Percentiles rank a stretch among this genome's conserved stretches.
Evolutionary conservation across 345 rosid species (phyloP).

Genomic region (Camelina laxa): DNA sequence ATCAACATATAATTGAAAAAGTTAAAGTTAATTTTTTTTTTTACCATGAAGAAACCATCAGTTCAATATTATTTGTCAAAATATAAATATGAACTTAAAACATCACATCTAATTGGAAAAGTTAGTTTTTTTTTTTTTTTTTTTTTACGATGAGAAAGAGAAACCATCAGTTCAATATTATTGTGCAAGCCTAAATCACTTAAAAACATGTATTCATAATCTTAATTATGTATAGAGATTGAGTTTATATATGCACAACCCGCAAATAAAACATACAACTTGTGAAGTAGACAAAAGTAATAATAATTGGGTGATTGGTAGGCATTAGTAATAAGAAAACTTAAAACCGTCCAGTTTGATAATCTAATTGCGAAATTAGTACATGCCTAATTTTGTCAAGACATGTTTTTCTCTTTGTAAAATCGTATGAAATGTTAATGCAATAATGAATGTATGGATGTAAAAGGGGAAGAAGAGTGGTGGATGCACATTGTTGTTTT

Average conservation of each 20-base stretch:
- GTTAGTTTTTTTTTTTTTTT: no score
- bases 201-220: background rate
- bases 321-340: background rate
- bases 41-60: background rate
- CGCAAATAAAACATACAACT: background rate
- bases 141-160: background rate
- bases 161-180: background rate
- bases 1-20: background rate
- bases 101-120: no score
- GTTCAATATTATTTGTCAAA: conserved; percentile 1
- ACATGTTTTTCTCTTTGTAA: conserved; percentile 9
- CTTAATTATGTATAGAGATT: background rate
- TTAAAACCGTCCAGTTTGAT: background rate
- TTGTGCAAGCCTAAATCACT: background rate
- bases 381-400: conserved; percentile 21
- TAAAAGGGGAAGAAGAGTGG: conserved; percentile 19
- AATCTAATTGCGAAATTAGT: background rate
- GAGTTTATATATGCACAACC: background rate
- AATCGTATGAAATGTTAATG: background rate
- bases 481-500: conserved; percentile 26
- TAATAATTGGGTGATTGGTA: background rate
- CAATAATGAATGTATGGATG: conserved; percentile 7
- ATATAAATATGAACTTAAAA: no score
- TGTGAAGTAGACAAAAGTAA: background rate
- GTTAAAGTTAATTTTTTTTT: background rate